A percentile compares a stretch with the other conserved stretches of the same genome.
These are phyloP conservation scores for Cicer pinnatifidum DNA, from an alignment of 306 rosid genomes.

Conservation along the genomic window DNA sequence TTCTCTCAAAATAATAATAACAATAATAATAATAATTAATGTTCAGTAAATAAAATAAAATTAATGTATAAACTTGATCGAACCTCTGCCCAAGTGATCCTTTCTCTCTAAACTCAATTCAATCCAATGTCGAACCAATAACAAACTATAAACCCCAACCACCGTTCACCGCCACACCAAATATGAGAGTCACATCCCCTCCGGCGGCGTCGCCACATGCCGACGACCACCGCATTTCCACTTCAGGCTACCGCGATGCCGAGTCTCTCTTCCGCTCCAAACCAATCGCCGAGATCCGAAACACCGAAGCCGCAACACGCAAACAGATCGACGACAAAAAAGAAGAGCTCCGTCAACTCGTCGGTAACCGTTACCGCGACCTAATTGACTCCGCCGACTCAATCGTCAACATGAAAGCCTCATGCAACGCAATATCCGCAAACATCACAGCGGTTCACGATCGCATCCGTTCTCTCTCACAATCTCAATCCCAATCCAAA, in stretches of 20 bases:
- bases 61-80: conserved; percentile 8
- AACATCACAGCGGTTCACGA: conserved; percentile 69
- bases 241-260: conserved; percentile 66
- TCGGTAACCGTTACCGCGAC: conserved; percentile 93
- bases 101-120: conserved; percentile 4
- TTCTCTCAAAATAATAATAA: too few relatives aligned
- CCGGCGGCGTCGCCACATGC: conserved; percentile 39
- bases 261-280: conserved; percentile 82
- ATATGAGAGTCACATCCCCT: conserved; percentile 51
- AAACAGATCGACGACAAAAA: conserved; percentile 87
- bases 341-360: conserved; percentile 98
- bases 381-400: conserved; percentile 98
- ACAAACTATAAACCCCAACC: conserved; percentile 35
- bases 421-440: conserved; percentile 66
- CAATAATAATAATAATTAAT: too few relatives aligned
- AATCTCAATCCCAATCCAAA: conserved; percentile 41
- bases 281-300: conserved; percentile 83
- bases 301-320: conserved; percentile 70
- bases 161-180: conserved; percentile 19
- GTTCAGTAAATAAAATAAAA: too few relatives aligned
- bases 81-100: conserved; percentile 1
- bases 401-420: conserved; percentile 79
- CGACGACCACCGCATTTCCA: conserved; percentile 53
- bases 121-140: conserved; percentile 33
- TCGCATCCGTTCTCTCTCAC: conserved; percentile 60